phyloP scores from a whole-genome alignment of 1,284 basidiomycete genomes.

The Heterobasidion parviporum region DNA sequence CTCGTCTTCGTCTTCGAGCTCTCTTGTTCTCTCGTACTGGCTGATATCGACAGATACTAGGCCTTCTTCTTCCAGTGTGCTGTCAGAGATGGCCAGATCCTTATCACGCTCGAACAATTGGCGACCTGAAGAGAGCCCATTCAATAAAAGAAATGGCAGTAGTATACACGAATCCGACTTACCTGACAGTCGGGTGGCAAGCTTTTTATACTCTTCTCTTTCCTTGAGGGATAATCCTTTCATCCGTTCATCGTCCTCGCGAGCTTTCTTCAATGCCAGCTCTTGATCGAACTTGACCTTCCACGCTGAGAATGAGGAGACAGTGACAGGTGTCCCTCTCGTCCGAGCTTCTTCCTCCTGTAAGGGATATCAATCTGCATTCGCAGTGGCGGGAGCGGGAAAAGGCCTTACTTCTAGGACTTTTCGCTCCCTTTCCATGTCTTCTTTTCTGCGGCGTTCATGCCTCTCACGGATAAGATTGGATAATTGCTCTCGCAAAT shows the following conservation, averaged over 20 bases:
- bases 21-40: constrained; percentile 72
- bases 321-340: constrained; percentile 85
- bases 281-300: constrained; percentile 72
- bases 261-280: constrained; percentile 46
- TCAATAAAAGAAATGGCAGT: neutral
- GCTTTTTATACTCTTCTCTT: constrained; percentile 78
- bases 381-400: neutral
- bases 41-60: constrained; percentile 79
- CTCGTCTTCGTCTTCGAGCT: constrained; percentile 52
- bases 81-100: constrained; percentile 63
- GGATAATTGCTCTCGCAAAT: constrained; percentile 76
- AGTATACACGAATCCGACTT: neutral
- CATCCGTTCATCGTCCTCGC: constrained; percentile 79
- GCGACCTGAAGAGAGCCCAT: constrained; percentile 48
- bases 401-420: constrained; percentile 59
- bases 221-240: constrained; percentile 77
- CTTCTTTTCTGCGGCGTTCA: constrained; percentile 52
- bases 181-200: constrained; percentile 66
- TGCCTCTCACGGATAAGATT: constrained; percentile 52
- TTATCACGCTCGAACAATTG: constrained; percentile 83
- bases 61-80: constrained; percentile 74
- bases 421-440: constrained; percentile 62
- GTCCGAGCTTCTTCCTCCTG: constrained; percentile 86
- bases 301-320: constrained; percentile 78
- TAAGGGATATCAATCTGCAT: neutral